phyloP scores from a whole-genome alignment of 1,284 basidiomycete genomes.

The Spongispora temasekensis region DNA sequence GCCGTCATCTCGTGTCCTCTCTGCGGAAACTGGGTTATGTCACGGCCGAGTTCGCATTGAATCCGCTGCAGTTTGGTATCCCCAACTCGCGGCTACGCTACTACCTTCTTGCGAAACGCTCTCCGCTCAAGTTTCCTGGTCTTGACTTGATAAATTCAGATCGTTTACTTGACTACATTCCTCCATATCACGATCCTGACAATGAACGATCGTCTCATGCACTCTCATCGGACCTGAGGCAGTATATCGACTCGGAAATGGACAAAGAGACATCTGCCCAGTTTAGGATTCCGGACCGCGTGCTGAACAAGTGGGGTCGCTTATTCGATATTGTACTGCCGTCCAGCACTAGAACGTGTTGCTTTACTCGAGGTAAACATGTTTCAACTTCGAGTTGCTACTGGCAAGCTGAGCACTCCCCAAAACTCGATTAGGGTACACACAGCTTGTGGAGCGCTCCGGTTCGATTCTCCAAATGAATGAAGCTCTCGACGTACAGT shows the following conservation, averaged over 20 bases:
- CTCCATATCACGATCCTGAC: constrained; percentile 5
- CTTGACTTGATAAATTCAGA: constrained; percentile 13
- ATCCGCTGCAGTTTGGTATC: constrained; percentile 73
- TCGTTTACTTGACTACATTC: constrained; percentile 24
- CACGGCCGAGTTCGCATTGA: constrained; percentile 64
- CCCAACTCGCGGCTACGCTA: constrained; percentile 79
- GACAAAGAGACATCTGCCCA: constrained; percentile 16
- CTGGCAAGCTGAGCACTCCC: neutral
- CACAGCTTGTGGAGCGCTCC: constrained; percentile 69
- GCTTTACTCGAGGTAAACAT: constrained; percentile 69
- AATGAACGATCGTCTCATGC: neutral
- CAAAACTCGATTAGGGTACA: constrained; percentile 57
- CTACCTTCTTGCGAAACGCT: constrained; percentile 67
- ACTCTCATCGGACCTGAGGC: constrained; percentile 35
- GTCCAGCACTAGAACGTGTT: constrained; percentile 62
- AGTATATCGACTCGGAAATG: constrained; percentile 52
- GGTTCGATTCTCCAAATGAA: constrained; percentile 76
- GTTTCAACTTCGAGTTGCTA: neutral
- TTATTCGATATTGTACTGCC: constrained; percentile 77
- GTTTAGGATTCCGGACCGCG: constrained; percentile 54
- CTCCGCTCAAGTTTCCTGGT: constrained; percentile 40
- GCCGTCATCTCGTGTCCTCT: constrained; percentile 50
- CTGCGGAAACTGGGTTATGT: constrained; percentile 56
- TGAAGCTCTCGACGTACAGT: constrained; percentile 60
- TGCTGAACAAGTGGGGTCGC: constrained; percentile 73